Base-by-base conservation (phyloP, 352 stramenopile species). In the Globisporangium sylvaticum region DNA sequence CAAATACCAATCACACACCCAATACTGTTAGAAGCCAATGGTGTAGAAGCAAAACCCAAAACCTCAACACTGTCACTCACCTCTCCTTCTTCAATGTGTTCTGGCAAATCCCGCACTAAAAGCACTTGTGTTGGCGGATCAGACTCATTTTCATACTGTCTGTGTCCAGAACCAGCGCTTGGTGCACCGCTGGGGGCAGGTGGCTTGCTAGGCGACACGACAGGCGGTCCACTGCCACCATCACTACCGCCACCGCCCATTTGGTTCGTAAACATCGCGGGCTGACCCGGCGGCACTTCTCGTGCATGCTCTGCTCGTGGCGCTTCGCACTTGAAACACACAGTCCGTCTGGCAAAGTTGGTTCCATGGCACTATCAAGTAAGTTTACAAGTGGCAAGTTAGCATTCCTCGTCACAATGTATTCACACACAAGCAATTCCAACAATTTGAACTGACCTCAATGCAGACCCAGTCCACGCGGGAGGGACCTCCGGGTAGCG, bases 391-490 rank as follows among this genome's bases (percentile, higher is more conserved):
- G 39, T 29, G 62, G 31, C 6, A 32, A n/a, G 18, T 59, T 18
- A 59, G 27, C 5, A 42, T 22, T 18, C 0, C 5, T 44, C 29
- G 5, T 22, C 18, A 2, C 25, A 24, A 44, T n/a, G 48, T 25
- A 5, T 15, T 55, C 20, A 18, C 15, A 2, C 10, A 15, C 20
- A 14, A 37, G 20, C 18, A 1, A 14, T 0, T 10, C 7, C 22
- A 65, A 34, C 46, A 24, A 37, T 15, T n/a, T 10, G 20, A 20
- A 57, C 63, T 4, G 46, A 92, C 87, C 64, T 90, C 72, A 5
- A 80, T 72, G 48, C 86, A 94, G 53, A 93, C 73, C 88, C 88
- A 94, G 58, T 93, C 87, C 32, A 77, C 57, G 42, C 76, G 84
- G 29, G 22, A 9, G 1, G 24, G 52, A 34, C 29, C 61, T 15